Evolutionary conservation across 306 rosid species (phyloP).

Genomic region (Astragalus glycyphyllos): DNA sequence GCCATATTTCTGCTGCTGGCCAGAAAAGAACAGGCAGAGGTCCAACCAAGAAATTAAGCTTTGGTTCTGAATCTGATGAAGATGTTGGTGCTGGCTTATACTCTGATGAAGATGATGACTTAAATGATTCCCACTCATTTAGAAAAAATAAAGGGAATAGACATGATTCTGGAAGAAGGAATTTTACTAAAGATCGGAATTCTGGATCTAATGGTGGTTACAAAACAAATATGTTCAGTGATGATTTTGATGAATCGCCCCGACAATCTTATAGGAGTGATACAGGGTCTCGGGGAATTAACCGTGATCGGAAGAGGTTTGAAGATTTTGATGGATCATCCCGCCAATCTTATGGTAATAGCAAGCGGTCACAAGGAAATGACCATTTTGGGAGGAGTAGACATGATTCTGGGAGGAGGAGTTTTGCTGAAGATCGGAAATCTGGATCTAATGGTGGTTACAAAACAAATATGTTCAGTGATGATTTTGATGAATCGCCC

Average conservation of each 20-base stretch:
- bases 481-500: constrained; percentile 59
- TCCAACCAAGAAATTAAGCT: constrained; percentile 65
- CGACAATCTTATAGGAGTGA: constrained; percentile 45
- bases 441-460: constrained; percentile 54
- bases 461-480: constrained; percentile 50
- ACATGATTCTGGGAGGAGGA: constrained; percentile 50
- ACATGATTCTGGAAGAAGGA: constrained; percentile 50
- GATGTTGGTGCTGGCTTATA: constrained; percentile 64
- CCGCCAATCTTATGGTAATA: constrained; percentile 44
- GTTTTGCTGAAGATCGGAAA: constrained; percentile 43
- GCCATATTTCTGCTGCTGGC: constrained; percentile 59
- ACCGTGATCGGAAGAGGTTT: constrained; percentile 43
- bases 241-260: constrained; percentile 57
- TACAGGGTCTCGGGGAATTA: constrained; percentile 51
- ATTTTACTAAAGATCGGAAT: constrained; percentile 43
- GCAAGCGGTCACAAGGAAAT: constrained; percentile 50
- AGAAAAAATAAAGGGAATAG: constrained; percentile 51
- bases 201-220: constrained; percentile 54
- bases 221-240: constrained; percentile 50
- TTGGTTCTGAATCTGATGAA: constrained; percentile 91
- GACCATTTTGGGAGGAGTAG: constrained; percentile 44
- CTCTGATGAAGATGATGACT: constrained; percentile 77
- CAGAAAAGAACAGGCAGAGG: constrained; percentile 56
- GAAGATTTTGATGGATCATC: constrained; percentile 53
- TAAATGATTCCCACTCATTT: constrained; percentile 48